Evolutionary conservation across 345 rosid genomes (phyloP).

Genomic region (Raphanus raphanistrum): DNA sequence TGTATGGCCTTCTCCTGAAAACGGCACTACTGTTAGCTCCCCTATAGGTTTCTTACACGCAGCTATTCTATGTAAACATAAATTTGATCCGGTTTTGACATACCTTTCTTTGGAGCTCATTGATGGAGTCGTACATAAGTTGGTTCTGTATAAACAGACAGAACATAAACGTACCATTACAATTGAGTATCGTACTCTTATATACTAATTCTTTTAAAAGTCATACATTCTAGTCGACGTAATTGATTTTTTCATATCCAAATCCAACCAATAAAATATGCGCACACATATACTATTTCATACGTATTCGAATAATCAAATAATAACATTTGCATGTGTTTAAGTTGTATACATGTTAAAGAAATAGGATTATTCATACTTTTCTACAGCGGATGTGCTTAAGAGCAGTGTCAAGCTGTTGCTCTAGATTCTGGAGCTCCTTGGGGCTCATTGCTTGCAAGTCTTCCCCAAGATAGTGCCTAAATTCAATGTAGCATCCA

Average conservation of each 20-base stretch:
- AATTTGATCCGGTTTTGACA: background rate
- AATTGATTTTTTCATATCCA: background rate
- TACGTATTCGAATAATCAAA: background rate
- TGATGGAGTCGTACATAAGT: conserved; percentile 77
- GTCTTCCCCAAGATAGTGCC: conserved; percentile 86
- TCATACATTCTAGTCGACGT: background rate
- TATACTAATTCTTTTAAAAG: background rate
- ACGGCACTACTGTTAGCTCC: conserved; percentile 26
- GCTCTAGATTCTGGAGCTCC: conserved; percentile 83
- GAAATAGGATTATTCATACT: conserved; percentile 37
- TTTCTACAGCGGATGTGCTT: conserved; percentile 75
- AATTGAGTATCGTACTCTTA: background rate
- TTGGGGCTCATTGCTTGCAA: conserved; percentile 61
- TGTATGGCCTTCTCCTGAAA: conserved; percentile 66
- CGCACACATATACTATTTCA: background rate
- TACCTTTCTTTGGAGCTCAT: conserved; percentile 83
- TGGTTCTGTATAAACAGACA: conserved; percentile 58
- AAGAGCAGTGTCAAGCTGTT: conserved; percentile 85
- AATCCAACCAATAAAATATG: background rate
- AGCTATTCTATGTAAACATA: background rate
- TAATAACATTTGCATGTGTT: conserved; percentile 1
- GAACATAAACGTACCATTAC: background rate
- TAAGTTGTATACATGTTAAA: conserved; percentile 12
- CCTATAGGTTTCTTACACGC: background rate
- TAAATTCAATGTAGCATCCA: conserved; percentile 20